Percentiles rank a stretch among this genome's conserved stretches.
Conservation (phyloP, 2,329 filamentous ascomycete genomes). For the Fusarium piperis region DNA sequence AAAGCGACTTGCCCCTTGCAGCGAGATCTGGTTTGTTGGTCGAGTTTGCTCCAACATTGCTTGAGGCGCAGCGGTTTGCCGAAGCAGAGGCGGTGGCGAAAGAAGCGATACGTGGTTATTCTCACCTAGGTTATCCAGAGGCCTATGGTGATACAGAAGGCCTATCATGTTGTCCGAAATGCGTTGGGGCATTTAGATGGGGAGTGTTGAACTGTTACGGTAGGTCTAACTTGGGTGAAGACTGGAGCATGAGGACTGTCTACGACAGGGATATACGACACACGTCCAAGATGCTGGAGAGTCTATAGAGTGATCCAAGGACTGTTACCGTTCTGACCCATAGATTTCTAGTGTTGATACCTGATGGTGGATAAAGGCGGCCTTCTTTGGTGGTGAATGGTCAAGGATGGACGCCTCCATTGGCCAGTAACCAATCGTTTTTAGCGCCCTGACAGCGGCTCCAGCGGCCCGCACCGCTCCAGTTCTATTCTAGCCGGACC, state of each 20-base stretch:
- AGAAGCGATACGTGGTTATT: neutral
- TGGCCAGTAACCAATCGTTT: neutral
- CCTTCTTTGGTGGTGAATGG: neutral
- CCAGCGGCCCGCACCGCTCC: neutral
- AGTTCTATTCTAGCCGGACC: neutral
- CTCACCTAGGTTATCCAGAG: neutral
- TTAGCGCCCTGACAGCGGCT: neutral
- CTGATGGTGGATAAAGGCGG: neutral
- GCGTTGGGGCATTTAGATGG: neutral
- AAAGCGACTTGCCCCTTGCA: neutral
- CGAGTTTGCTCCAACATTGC: neutral
- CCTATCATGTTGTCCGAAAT: neutral
- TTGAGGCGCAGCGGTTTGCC: neutral
- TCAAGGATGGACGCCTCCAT: neutral
- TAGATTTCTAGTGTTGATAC: neutral
- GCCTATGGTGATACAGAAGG: neutral
- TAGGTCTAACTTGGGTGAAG: neutral
- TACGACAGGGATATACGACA: neutral
- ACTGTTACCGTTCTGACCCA: neutral
- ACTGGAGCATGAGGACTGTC: neutral
- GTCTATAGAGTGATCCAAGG: neutral
- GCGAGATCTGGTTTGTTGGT: neutral
- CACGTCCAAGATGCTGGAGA: neutral
- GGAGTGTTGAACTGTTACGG: neutral
- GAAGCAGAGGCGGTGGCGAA: neutral